phyloP scores from a whole-genome alignment of 2,329 filamentous ascomycete species.

The Hypoxylon rubiginosum region DNA sequence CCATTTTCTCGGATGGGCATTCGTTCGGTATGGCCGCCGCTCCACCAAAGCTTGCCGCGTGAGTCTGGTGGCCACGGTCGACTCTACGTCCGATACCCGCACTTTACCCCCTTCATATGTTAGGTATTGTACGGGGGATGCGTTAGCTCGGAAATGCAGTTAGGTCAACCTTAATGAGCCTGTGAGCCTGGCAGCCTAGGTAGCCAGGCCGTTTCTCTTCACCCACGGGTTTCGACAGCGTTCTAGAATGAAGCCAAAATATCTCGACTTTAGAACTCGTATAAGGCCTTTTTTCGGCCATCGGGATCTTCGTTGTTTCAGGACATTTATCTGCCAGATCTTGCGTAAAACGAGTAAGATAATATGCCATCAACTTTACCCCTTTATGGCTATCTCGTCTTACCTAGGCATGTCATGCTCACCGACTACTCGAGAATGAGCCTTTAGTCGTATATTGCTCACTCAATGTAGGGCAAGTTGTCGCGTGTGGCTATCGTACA shows the following conservation, averaged over 20 bases:
- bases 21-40: conserved; percentile 49
- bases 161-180: conserved; percentile 34
- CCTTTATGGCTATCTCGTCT: conserved; percentile 14
- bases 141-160: conserved; percentile 25
- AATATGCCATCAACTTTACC: neutral
- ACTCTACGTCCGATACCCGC: conserved; percentile 37
- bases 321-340: conserved; percentile 23
- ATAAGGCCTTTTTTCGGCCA: conserved; percentile 37
- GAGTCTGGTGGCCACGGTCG: conserved; percentile 36
- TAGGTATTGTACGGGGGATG: conserved; percentile 31
- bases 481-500: conserved; percentile 34
- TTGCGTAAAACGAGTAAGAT: conserved; percentile 9
- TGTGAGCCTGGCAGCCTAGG: too few species aligned
- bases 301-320: conserved; percentile 37
- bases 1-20: conserved; percentile 41
- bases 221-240: conserved; percentile 8
- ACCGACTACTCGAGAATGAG: conserved; percentile 19
- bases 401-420: conserved; percentile 8
- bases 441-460: conserved; percentile 27
- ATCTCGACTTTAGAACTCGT: conserved; percentile 18
- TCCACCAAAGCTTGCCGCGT: conserved; percentile 44
- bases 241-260: conserved; percentile 23
- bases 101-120: conserved; percentile 26
- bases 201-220: conserved; percentile 7
- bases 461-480: conserved; percentile 34